Conservation (phyloP, 805 yeast species). For the Kodamaea restingae region DNA sequence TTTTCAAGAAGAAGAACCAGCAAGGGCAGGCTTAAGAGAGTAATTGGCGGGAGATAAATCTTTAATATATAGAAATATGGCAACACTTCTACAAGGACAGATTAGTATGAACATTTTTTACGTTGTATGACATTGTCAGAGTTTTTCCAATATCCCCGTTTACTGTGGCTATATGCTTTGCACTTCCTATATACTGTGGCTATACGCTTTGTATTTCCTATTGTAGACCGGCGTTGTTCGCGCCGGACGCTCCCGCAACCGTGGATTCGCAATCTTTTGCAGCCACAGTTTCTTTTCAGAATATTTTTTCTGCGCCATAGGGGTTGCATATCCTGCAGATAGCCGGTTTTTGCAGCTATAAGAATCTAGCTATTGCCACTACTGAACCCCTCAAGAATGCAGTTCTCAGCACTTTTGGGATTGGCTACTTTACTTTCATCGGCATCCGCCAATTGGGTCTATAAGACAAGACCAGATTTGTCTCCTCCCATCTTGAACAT, state of each 20-base stretch:
- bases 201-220: no score
- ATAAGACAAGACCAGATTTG: conserved; percentile 33
- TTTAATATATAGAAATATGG: no score
- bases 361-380: neutral
- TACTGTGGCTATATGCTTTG: no score
- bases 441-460: conserved; percentile 27
- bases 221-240: no score
- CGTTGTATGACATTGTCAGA: no score
- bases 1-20: conserved; percentile 5
- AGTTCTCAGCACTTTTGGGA: conserved; percentile 1
- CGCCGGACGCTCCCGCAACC: no score
- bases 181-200: no score
- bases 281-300: conserved; percentile 4
- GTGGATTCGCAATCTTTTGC: conserved; percentile 4
- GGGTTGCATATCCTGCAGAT: neutral
- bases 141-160: no score
- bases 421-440: conserved; percentile 1
- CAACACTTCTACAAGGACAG: no score
- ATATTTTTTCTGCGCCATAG: neutral
- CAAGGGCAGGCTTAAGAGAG: neutral
- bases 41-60: neutral
- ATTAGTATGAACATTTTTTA: no score
- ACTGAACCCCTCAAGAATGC: neutral
- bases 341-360: neutral
- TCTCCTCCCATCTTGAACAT: conserved; percentile 31